Evolutionary conservation across 352 stramenopile species (phyloP), one percentile per base, ranked within the genome.

Genomic region (Peronosclerospora sorghi): DNA sequence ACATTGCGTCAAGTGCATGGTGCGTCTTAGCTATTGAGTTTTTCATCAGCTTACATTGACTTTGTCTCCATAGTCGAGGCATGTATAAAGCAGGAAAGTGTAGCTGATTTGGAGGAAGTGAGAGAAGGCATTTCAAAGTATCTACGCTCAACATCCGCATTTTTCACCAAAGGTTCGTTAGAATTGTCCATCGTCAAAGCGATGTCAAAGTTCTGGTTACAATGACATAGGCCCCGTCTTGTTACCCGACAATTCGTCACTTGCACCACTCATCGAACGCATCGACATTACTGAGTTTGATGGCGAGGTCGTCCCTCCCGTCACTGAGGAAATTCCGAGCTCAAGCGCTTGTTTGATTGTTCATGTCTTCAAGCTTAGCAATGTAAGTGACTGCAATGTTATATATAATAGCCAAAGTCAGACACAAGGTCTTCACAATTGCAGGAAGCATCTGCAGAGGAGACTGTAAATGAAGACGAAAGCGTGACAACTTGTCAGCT

Each of bases 401-500:
- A 2, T n/a, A 35, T 8, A 5, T 35, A 5, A 35, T 19, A 17
- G 18, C 5, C 5, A 13, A 5, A 34, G 9, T 5, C 15, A 5
- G 12, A 35, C 9, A 20, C 12, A 5, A 1, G 8, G 24, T 12
- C 24, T 36, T 23, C n/a, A n/a, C 4, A 29, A 37, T 24, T 48
- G 14, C 46, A 90, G 69, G 77, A 94, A 51, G 50, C 56, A 5
- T 56, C 59, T 5, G 66, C 62, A 8, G 77, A 94, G 52, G 77
- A 90, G 51, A 86, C 73, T 0, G 59, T 70, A 13, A 76, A 88
- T 4, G 76, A 88, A 18, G 77, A 93, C 35, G 83, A 93, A 29
- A 83, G 70, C 39, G 68, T 85, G 12, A 64, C 78, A 40, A 89
- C 75, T 8, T 93, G 76, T 37, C 72, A 93, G 44, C 83, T 83